These are phyloP conservation scores for Aspergillus panamensis DNA, from an alignment of 495 filamentous ascomycete genomes.

Conservation along the genomic window DNA sequence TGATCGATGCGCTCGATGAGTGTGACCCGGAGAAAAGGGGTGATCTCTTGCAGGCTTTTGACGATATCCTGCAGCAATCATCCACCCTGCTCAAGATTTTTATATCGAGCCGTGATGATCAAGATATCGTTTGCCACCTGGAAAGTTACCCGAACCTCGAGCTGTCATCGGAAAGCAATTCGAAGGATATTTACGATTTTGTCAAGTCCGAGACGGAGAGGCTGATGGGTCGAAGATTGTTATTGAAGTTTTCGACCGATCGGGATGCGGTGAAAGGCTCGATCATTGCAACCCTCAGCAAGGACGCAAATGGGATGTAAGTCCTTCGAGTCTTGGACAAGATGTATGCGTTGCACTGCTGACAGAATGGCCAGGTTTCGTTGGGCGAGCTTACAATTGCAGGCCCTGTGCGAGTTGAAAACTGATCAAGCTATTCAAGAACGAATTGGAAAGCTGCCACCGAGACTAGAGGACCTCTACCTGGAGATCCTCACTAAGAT, in stretches of 20 bases:
- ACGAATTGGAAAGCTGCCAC: neutral
- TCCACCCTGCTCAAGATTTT: neutral
- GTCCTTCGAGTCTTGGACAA: no score
- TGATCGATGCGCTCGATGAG: neutral
- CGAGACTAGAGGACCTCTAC: neutral
- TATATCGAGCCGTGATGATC: neutral
- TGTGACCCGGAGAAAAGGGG: neutral
- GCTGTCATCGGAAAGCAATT: neutral
- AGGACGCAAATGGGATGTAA: neutral
- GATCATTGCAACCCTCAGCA: neutral
- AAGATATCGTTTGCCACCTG: neutral
- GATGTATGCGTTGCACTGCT: no score
- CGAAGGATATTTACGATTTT: neutral
- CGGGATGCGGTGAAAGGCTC: neutral
- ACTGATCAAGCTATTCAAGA: neutral
- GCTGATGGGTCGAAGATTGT: neutral
- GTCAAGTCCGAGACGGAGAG: neutral
- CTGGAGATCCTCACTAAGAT: neutral
- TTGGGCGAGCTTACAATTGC: neutral
- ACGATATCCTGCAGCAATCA: neutral
- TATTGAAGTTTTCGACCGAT: neutral
- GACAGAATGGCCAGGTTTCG: conserved; percentile 1
- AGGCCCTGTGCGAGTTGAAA: neutral
- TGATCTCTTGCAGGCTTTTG: neutral
- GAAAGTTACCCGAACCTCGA: neutral